Evolutionary conservation across 306 rosid species (phyloP).

Genomic region (Cicer pinnatifidum): DNA sequence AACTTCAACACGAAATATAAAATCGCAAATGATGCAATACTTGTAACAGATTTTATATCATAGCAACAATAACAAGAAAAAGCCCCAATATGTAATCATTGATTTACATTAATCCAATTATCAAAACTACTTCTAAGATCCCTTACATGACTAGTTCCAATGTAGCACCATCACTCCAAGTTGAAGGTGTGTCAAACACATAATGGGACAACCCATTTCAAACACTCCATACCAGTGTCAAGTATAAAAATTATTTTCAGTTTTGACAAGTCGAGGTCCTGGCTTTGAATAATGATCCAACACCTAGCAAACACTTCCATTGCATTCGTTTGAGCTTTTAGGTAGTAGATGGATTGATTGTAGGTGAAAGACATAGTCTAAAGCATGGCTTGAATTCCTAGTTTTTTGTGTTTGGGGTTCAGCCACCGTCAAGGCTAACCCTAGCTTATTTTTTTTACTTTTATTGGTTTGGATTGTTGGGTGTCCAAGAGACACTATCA

Average conservation of each 20-base stretch:
- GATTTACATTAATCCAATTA: constrained; percentile 33
- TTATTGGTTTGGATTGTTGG: no score
- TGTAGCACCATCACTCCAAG: no score
- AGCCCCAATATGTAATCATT: constrained; percentile 11
- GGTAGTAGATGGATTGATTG: not conserved
- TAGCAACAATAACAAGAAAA: constrained; percentile 11
- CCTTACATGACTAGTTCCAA: constrained; percentile 18
- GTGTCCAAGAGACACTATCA: no score
- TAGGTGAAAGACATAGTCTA: not conserved
- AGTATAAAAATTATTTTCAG: not conserved
- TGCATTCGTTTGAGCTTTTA: not conserved
- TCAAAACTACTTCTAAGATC: constrained; percentile 29
- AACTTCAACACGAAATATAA: constrained; percentile 4
- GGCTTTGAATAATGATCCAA: not conserved
- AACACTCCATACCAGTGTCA: no score
- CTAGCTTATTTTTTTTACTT: no score
- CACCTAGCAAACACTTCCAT: not conserved
- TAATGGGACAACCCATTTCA: no score
- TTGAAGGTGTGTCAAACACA: no score
- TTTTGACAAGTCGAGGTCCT: not conserved
- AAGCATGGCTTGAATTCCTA: no score
- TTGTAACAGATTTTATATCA: constrained; percentile 6
- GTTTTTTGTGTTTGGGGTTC: no score
- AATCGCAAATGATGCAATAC: constrained; percentile 17
- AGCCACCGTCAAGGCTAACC: no score